Conservation (phyloP, 345 rosid species). For the Litchi chinensis region DNA sequence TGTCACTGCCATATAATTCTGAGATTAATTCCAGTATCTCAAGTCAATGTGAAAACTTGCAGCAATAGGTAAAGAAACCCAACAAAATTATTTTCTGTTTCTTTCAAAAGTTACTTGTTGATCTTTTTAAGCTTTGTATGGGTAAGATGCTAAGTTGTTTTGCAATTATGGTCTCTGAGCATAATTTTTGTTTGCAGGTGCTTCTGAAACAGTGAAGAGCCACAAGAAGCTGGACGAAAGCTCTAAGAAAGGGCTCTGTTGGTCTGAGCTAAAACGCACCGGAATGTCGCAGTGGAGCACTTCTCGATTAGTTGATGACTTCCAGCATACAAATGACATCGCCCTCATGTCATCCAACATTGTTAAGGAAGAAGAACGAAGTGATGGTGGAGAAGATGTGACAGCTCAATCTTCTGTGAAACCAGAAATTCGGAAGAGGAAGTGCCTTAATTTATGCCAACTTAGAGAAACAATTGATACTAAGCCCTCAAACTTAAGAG, state of each 20-base stretch:
- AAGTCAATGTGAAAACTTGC: background rate
- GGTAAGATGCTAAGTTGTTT: background rate
- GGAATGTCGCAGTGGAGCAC: conserved; percentile 50
- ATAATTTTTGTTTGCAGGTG: conserved; percentile 10
- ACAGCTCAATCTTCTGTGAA: conserved; percentile 27
- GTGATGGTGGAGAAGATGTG: conserved; percentile 37
- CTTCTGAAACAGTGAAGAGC: conserved; percentile 23
- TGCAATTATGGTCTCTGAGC: conserved; percentile 4
- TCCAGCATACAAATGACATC: conserved; percentile 20
- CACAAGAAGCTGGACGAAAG: conserved; percentile 30
- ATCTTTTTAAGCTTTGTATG: background rate
- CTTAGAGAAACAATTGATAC: conserved; percentile 30
- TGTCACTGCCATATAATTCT: conserved; percentile 5
- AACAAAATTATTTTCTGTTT: background rate
- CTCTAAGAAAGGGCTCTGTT: conserved; percentile 41
- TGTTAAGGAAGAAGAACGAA: conserved; percentile 36
- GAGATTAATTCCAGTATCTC: background rate
- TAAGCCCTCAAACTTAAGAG: conserved; percentile 21
- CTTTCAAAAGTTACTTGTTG: background rate
- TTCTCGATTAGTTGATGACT: conserved; percentile 30
- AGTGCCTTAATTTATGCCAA: conserved; percentile 28
- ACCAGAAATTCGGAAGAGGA: conserved; percentile 42
- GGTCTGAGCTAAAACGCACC: conserved; percentile 41
- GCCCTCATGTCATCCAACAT: conserved; percentile 27
- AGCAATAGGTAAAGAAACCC: background rate